Percentiles rank a stretch among this genome's conserved stretches.
Evolutionary conservation across 2,329 filamentous ascomycete species (phyloP).

Genomic region (Corynespora cassiicola): DNA sequence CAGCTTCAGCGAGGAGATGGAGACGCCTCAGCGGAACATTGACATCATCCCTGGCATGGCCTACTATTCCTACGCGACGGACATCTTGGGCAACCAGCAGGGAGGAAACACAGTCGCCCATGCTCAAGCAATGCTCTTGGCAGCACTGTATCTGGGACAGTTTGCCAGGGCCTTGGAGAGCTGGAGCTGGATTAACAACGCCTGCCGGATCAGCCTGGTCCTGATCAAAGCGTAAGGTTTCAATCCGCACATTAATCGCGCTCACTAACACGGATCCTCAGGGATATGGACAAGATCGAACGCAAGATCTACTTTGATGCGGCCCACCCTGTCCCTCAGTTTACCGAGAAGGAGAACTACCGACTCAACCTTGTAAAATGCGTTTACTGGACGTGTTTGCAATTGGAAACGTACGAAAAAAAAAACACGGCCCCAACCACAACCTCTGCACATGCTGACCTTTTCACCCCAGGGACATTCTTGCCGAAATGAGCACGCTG

Average conservation of each 20-base stretch:
- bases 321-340: slow-evolving; percentile 12
- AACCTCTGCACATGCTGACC: no score
- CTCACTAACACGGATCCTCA: slow-evolving; percentile 26
- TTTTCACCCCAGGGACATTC: slow-evolving; percentile 79
- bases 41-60: slow-evolving; percentile 88
- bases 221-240: slow-evolving; percentile 73
- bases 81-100: slow-evolving; percentile 82
- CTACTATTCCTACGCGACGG: slow-evolving; percentile 85
- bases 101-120: slow-evolving; percentile 82
- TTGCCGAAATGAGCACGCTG: slow-evolving; percentile 77
- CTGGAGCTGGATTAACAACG: slow-evolving; percentile 71
- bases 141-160: slow-evolving; percentile 88
- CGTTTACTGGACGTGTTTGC: slow-evolving; percentile 92
- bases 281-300: slow-evolving; percentile 40
- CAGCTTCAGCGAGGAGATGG: slow-evolving; percentile 36
- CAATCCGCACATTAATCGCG: slow-evolving; percentile 3
- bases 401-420: slow-evolving; percentile 78
- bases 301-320: slow-evolving; percentile 25
- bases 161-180: slow-evolving; percentile 87
- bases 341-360: slow-evolving; percentile 30
- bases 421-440: no score
- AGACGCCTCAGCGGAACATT: slow-evolving; percentile 65
- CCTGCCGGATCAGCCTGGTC: slow-evolving; percentile 68
- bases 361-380: slow-evolving; percentile 57
- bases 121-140: slow-evolving; percentile 84